Evolutionary conservation across 805 yeast genomes (phyloP).

Genomic region (Metschnikowia proteae): DNA sequence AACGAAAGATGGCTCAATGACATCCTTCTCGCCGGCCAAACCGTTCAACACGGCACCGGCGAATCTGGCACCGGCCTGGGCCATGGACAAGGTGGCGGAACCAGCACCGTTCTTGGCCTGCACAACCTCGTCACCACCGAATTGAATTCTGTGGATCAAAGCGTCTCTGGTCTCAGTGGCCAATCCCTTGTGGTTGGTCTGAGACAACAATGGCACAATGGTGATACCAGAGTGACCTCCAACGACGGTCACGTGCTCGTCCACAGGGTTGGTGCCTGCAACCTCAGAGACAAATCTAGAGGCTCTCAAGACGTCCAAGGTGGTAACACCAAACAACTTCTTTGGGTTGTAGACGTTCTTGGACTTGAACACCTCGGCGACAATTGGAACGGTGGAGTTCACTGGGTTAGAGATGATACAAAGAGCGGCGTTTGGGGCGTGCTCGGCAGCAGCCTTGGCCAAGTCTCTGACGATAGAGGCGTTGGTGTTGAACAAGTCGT

Average conservation of each 20-base stretch:
- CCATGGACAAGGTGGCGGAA: conserved; percentile 91
- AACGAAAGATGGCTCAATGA: conserved; percentile 66
- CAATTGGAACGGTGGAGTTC: conserved; percentile 96
- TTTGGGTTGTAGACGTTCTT: conserved; percentile 87
- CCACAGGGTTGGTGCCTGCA: conserved; percentile 68
- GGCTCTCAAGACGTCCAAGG: conserved; percentile 87
- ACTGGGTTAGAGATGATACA: conserved; percentile 91
- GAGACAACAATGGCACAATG: conserved; percentile 89
- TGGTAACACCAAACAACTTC: conserved; percentile 93
- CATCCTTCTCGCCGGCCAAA: conserved; percentile 58
- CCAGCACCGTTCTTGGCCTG: conserved; percentile 93
- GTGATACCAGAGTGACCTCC: conserved; percentile 98
- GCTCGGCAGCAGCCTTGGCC: conserved; percentile 79
- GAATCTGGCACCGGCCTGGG: conserved; percentile 82
- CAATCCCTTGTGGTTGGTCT: conserved; percentile 62
- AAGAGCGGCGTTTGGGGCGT: conserved; percentile 80
- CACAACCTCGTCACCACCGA: conserved; percentile 95
- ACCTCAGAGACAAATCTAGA: conserved; percentile 73
- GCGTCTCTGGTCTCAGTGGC: conserved; percentile 61
- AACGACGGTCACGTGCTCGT: conserved; percentile 79
- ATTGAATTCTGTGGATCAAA: conserved; percentile 84
- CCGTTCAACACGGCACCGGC: conserved; percentile 63
- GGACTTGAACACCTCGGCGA: conserved; percentile 83
- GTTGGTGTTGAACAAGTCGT: conserved; percentile 92
- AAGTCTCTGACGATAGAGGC: conserved; percentile 93